Evolutionary conservation across 352 stramenopile species (phyloP), one percentile per base, ranked within the genome.

Genomic region (Pythium oligandrum): DNA sequence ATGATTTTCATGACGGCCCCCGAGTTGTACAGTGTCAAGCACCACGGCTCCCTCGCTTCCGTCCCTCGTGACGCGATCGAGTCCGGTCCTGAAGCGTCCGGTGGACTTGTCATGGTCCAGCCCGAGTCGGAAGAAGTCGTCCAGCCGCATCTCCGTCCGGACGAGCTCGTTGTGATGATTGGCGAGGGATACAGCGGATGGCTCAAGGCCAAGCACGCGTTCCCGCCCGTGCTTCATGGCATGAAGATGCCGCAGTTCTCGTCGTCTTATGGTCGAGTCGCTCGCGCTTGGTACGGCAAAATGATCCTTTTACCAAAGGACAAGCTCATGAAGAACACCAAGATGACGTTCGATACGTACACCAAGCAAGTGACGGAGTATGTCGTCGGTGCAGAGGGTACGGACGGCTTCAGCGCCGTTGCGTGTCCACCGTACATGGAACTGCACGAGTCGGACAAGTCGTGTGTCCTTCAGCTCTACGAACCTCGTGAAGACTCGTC

Each of bases 161-260:
- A 70, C 36, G 62, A 70, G 45, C 46, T 70, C 9, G 52, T 70
- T 11, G 51, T 70, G 6, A 70, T 70, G 62, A 54, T 70, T 36
- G 62, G 62, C 26, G 57, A 70, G 49, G 62, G 62, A 1, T 59
- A 59, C 49, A 45, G 48, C 11, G 45, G 52, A 10, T 70, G 62
- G 62, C 57, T 50, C 9, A 53, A 57, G 44, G 52, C 54, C 32
- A 49, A 36, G n/a, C 50, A 60, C 33, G 40, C 46, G 34, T 66
- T 70, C 35, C 54, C 57, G 10, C n/a, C 57, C 1, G 62, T 70
- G 36, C 42, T 70, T 1, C 62, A 70, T 49, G 62, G 56, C 44
- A 62, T 66, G 56, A 49, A 66, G 44, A 70, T 70, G 62, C 62
- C 62, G 2, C 42, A 37, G 32, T 57, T 66, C 48, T 61, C 52